Evolutionary conservation across 371 early-diverging fungal genomes (phyloP), one percentile per base, ranked within the genome.

Genomic region (Mucor lusitanicus): DNA sequence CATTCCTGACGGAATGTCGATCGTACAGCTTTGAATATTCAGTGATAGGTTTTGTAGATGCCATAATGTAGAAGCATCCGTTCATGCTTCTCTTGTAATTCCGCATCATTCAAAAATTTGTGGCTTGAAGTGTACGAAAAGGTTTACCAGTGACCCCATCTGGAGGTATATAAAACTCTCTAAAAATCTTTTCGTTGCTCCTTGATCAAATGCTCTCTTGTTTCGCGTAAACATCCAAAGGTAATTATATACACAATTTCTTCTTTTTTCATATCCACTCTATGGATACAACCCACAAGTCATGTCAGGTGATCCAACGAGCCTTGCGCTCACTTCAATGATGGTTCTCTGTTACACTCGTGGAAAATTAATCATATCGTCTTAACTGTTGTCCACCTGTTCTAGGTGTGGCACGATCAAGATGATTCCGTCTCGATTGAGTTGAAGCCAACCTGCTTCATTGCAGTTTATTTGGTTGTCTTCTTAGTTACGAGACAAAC

Each of bases 281-380:
- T 39, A 19, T 35, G 40, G 35, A 48, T 64, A 65, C 11, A 37
- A 13, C 55, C 75, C 75, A 75, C 75, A 75, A 69, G 75, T 75
- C 64, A 48, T 75, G 75, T 75, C 75, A 75, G 72, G 75, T 58
- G 75, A 25, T 57, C 48, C 69, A 50, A 68, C 64, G 63, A 66
- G 64, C 64, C 64, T 61, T 59, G 53, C n/a, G 68, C 67, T 67
- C 63, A 46, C 42, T n/a, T 23, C 69, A 65, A 71, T 71, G 67
- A 74, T 61, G 68, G 30, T 69, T 48, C 75, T 71, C 75, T 71
- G 75, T 75, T 75, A 75, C 72, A 75, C 72, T 66, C 58, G 75
- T 75, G 75, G 75, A 72, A 75, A 35, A 75, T 50, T 63, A 69
- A 75, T 30, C 37, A 64, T 69, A 55, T 75, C 53, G 50, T 65